Base-by-base conservation (phyloP, 1,284 basidiomycete genomes). In the Ganoderma lucidum region DNA sequence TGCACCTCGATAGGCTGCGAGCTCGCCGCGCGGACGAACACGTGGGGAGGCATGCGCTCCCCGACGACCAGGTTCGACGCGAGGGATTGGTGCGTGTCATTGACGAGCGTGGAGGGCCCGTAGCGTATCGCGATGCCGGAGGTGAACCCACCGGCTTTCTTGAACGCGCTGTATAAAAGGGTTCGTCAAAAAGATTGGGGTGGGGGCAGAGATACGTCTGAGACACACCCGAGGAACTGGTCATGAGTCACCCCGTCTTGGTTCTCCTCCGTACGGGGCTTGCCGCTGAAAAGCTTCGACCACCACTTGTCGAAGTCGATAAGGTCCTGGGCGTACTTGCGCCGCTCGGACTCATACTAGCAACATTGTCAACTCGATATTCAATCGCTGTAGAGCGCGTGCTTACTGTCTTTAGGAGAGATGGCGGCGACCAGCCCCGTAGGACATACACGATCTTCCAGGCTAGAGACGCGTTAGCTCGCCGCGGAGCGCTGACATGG, bases 371-470 rank as follows among this genome's bases (percentile, higher is more conserved):
- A 59, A 12, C 8, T n/a, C 10, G n/a, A 59, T 14, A 15, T 37
- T 28, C 95, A 80, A 6, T 86, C 83, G 1, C 92, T 35, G 53
- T 28, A 32, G 59, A 59, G 15, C 60, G 56, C n/a, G 83, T 12
- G 30, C 88, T 42, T 77, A 93, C 92, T 6, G 95, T 95, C 74
- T 89, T 85, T n/a, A 96, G 81, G 14, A 96, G 80, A 0, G 86
- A 87, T 0, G 85, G 81, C 53, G 87, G 83, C 2, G 93, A 91
- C 85, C 88, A 90, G n/a, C 92, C 93, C 61, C 88, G 87, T 30
- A 95, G 79, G 14, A 94, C 93, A 65, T 93, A 87, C 1, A 83
- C 84, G 51, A 96, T 75, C 76, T 96, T 96, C 94, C 93, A 95
- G 1, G 86, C 90, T 89, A 66, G 2, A 10, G 32, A 6, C 6